phyloP scores from a whole-genome alignment of 768 basidiomycete genomes.

The Pholiota microspora region DNA sequence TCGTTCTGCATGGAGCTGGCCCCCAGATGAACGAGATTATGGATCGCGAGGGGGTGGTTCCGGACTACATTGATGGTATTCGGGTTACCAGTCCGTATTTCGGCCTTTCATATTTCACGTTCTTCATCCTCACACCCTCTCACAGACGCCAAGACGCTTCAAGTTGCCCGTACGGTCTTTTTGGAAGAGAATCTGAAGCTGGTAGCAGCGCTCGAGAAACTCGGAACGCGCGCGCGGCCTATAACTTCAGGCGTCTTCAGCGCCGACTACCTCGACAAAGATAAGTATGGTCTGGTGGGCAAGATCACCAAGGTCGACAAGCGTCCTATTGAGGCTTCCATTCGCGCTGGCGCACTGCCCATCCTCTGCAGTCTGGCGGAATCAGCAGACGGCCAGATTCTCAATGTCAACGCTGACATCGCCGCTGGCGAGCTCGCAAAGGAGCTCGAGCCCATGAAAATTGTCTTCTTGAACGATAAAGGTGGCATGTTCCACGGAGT shows the following conservation, averaged over 20 bases:
- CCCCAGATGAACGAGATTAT: conserved; percentile 95
- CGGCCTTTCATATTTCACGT: not conserved
- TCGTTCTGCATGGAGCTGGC: conserved; percentile 94
- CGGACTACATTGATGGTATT: conserved; percentile 97
- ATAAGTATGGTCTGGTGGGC: conserved; percentile 94
- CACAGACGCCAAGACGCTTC: conserved; percentile 88
- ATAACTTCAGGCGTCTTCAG: conserved; percentile 98
- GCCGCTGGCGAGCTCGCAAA: conserved; percentile 98
- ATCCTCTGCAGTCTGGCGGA: conserved; percentile 96
- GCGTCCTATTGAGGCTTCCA: conserved; percentile 93
- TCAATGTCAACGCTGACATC: conserved; percentile 99
- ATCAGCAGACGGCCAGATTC: conserved; percentile 93
- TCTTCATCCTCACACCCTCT: not conserved
- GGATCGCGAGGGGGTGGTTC: conserved; percentile 88
- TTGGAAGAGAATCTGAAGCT: conserved; percentile 96
- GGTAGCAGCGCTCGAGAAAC: conserved; percentile 87
- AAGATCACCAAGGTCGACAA: conserved; percentile 95
- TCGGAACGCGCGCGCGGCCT: conserved; percentile 95
- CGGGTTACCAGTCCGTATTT: conserved; percentile 82
- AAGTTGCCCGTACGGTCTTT: conserved; percentile 94
- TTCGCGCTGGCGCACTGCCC: conserved; percentile 93
- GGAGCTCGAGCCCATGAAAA: conserved; percentile 97
- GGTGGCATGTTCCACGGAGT: conserved; percentile 98
- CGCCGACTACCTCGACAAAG: conserved; percentile 92
- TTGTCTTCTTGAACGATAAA: conserved; percentile 97